Evolutionary conservation across 495 filamentous ascomycete species (phyloP).

Genomic region (Hypomontagnella submonticulosa): DNA sequence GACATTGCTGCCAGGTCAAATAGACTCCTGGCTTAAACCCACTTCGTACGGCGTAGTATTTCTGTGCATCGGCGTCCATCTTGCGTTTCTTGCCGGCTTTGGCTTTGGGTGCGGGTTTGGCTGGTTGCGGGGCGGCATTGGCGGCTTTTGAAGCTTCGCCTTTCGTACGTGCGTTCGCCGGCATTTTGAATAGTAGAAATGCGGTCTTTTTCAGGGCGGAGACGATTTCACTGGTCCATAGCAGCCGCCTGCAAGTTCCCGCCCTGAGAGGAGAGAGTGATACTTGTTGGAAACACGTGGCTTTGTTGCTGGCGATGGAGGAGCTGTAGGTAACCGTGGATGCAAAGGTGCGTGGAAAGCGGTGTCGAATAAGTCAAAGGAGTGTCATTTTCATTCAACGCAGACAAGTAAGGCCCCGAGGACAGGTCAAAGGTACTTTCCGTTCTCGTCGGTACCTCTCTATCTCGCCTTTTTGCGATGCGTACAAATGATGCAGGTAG

Average conservation of each 20-base stretch:
- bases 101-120: constrained; percentile 27
- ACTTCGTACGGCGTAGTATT: constrained; percentile 87
- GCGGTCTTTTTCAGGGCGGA: constrained; percentile 11
- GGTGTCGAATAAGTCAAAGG: constrained; percentile 45
- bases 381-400: constrained; percentile 45
- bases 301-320: constrained; percentile 39
- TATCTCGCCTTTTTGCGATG: constrained; percentile 31
- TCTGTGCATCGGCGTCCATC: constrained; percentile 59
- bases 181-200: constrained; percentile 38
- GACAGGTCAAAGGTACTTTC: constrained; percentile 44
- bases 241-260: constrained; percentile 24
- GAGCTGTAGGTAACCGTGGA: constrained; percentile 15
- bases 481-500: constrained; percentile 25
- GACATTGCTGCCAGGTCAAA: constrained; percentile 80
- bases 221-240: constrained; percentile 41
- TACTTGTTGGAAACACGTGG: constrained; percentile 44
- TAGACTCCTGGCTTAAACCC: constrained; percentile 90
- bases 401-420: constrained; percentile 25
- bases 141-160: constrained; percentile 23
- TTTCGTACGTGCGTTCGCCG: constrained; percentile 36
- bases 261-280: constrained; percentile 24
- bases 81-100: constrained; percentile 54
- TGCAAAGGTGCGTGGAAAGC: constrained; percentile 37
- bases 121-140: constrained; percentile 21
- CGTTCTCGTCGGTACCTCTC: constrained; percentile 43